phyloP scores from a whole-genome alignment of 345 rosid genomes.

The Alliaria petiolata region DNA sequence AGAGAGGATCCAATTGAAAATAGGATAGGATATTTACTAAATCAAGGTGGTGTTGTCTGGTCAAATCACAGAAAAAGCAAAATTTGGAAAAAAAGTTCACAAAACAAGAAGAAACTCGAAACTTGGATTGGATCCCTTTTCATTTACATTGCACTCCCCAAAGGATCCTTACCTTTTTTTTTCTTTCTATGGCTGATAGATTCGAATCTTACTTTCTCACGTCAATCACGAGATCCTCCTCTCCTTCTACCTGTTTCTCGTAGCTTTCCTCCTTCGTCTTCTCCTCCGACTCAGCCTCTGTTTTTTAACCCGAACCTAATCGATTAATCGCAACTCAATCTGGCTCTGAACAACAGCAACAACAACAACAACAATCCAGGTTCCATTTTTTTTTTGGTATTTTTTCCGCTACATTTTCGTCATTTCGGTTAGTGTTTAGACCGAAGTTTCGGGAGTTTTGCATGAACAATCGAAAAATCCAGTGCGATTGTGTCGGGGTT shows the following conservation, averaged over 20 bases:
- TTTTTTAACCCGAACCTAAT: neutral
- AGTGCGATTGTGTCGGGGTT: too few species aligned
- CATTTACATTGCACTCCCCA: conserved; percentile 4
- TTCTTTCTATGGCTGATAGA: neutral
- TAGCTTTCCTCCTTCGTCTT: neutral
- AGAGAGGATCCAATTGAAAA: conserved; percentile 9
- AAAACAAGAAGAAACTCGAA: neutral
- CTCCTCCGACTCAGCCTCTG: neutral
- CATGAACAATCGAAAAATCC: too few species aligned
- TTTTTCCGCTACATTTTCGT: neutral
- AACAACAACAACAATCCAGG: neutral
- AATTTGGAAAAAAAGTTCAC: neutral
- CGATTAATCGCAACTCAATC: neutral
- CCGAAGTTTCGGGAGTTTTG: too few species aligned
- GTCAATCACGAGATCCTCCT: conserved; percentile 20
- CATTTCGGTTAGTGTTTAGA: neutral
- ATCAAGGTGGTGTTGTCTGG: conserved; percentile 5
- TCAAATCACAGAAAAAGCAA: conserved; percentile 8
- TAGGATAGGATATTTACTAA: conserved; percentile 18
- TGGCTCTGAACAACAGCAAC: neutral
- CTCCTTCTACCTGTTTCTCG: conserved; percentile 20
- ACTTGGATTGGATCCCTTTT: neutral
- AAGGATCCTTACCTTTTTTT: neutral
- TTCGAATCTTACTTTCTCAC: conserved; percentile 14
- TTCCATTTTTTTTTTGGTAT: neutral